Evolutionary conservation across 345 rosid species (phyloP), one percentile per base, ranked within the genome.

Genomic region (Noccaea caerulescens): DNA sequence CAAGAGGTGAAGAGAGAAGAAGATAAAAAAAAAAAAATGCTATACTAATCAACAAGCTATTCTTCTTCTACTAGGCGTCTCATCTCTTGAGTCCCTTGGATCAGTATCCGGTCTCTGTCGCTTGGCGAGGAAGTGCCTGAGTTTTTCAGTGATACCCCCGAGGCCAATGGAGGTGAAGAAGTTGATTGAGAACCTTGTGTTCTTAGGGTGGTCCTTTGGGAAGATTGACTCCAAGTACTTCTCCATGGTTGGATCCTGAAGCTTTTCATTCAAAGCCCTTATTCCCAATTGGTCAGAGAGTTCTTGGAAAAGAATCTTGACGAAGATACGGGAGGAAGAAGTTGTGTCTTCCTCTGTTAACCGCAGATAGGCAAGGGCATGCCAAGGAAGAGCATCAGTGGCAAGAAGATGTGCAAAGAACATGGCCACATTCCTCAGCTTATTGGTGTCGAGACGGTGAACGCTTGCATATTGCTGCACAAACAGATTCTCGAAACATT

Each of bases 141-240:
- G 78, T 54, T 76, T 87, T 50, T 83, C 84, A 3, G 93, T 90
- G 47, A 87, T 82, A 37, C 89, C 91, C 56, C 89, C 93, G 3
- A 90, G 85, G 11, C 93, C 96, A 68, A 87, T 87, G 10, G 84
- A 74, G 14, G 91, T 90, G 80, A 90, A 87, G 75, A 87, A 90
- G 72, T 86, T 86, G 53, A 87, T 87, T 55, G 96, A 47, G 72
- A 90, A 86, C 33, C 84, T 50, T 0, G 82, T 86, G 81, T 82
- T 87, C 83, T 82, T 82, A 1, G 85, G 88, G 69, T 83, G 80
- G 51, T 90, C 91, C 65, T 39, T 83, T 0, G 93, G 93, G 74
- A 87, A 90, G 62, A 86, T 87, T 2, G 93, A 82, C 33, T 88
- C 95, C 1, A 76, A 86, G 0, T 86, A 81, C 42, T 88, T 84